Percentiles rank a stretch among this genome's conserved stretches.
phyloP scores from a whole-genome alignment of 2,329 filamentous ascomycete genomes.

The Calonectria honghensis region DNA sequence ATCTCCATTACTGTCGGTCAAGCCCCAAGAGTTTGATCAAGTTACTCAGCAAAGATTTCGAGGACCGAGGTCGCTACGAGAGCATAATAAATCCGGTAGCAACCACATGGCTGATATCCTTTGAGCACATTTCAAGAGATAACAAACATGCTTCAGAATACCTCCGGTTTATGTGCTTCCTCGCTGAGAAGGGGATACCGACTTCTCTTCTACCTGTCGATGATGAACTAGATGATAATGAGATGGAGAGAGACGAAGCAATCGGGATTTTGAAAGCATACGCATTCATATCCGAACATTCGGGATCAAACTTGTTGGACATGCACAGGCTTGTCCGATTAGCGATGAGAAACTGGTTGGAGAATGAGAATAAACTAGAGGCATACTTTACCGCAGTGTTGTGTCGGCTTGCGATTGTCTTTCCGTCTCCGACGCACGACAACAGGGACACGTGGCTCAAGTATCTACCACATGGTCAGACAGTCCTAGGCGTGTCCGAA shows the following conservation, averaged over 20 bases:
- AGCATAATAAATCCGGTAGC: conserved; percentile 54
- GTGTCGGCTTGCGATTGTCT: conserved; percentile 37
- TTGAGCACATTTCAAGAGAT: conserved; percentile 54
- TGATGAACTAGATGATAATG: conserved; percentile 30
- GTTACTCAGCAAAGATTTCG: conserved; percentile 57
- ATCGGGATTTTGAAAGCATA: conserved; percentile 56
- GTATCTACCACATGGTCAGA: conserved; percentile 52
- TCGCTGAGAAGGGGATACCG: conserved; percentile 57
- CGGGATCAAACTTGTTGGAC: conserved; percentile 40
- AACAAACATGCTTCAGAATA: conserved; percentile 54
- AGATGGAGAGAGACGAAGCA: conserved; percentile 44
- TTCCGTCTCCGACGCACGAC: conserved; percentile 43
- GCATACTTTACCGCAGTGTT: conserved; percentile 32
- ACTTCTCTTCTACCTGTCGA: conserved; percentile 49
- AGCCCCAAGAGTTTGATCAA: conserved; percentile 48
- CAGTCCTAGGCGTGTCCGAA: conserved; percentile 26
- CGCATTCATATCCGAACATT: conserved; percentile 56
- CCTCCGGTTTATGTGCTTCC: conserved; percentile 56
- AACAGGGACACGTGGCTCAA: conserved; percentile 48
- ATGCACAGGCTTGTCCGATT: conserved; percentile 59
- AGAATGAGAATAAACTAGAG: conserved; percentile 34
- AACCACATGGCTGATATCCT: conserved; percentile 60
- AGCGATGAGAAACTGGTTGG: conserved; percentile 56
- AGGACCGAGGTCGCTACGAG: conserved; percentile 55
- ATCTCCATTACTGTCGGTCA: conserved; percentile 52